A percentile compares a stretch with the other conserved stretches of the same genome.
These are phyloP conservation scores for Cystofilobasidium capitatum DNA, from an alignment of 768 basidiomycete species.

Conservation along the genomic window DNA sequence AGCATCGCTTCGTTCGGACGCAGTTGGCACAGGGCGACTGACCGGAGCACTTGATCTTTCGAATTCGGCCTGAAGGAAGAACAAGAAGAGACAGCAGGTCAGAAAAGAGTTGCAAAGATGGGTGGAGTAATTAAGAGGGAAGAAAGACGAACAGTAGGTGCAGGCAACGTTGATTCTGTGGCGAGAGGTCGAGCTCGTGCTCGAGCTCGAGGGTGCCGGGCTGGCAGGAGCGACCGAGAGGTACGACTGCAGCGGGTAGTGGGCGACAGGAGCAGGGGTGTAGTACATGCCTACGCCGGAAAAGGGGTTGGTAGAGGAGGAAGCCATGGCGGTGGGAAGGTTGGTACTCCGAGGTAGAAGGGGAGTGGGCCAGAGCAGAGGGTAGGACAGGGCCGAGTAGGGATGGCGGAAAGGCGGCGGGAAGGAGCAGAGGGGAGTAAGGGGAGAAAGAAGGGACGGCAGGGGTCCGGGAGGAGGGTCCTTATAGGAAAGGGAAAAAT, in stretches of 20 bases:
- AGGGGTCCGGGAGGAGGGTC: too few relatives aligned
- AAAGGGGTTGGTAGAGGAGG: neutral
- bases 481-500: too few relatives aligned
- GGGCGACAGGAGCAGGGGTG: neutral
- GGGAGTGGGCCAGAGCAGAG: too few relatives aligned
- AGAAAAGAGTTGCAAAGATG: neutral
- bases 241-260: too few relatives aligned
- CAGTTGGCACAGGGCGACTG: slow-evolving; percentile 35
- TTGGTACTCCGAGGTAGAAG: too few relatives aligned
- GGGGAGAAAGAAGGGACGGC: too few relatives aligned
- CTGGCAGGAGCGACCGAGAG: neutral
- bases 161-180: slow-evolving; percentile 1
- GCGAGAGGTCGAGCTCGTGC: neutral
- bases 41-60: slow-evolving; percentile 31
- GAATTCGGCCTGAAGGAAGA: neutral
- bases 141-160: neutral
- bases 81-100: neutral
- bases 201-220: neutral
- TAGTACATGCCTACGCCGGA: neutral
- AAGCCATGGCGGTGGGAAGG: too few relatives aligned
- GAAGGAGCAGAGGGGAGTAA: too few relatives aligned
- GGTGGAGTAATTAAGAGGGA: neutral
- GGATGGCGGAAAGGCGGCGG: too few relatives aligned
- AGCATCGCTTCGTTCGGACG: slow-evolving; percentile 31
- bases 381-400: too few relatives aligned